Conservation (phyloP, 2,329 filamentous ascomycete species). For the Cladosporium sphaerospermum region DNA sequence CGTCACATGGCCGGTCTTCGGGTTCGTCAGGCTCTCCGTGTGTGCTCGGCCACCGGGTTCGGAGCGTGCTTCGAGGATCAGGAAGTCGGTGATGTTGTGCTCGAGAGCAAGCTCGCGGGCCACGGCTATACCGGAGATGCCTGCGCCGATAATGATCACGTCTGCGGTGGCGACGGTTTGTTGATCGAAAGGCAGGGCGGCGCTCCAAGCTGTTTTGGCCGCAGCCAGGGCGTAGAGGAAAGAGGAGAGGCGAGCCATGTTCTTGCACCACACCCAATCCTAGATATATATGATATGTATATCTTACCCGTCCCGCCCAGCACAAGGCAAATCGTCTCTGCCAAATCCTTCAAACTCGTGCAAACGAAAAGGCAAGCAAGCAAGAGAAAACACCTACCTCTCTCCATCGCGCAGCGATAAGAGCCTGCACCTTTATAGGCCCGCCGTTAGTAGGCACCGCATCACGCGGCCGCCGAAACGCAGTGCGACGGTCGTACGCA, state of each 20-base stretch:
- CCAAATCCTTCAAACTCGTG: too few relatives aligned
- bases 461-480: too few relatives aligned
- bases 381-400: too few relatives aligned
- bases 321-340: too few relatives aligned
- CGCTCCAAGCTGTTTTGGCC: neutral
- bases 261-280: too few relatives aligned
- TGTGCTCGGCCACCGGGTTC: slow-evolving; percentile 3
- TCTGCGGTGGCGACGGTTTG: slow-evolving; percentile 5
- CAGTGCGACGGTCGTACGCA: too few relatives aligned
- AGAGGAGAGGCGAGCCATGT: neutral
- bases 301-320: too few relatives aligned
- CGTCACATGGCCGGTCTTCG: slow-evolving; percentile 2
- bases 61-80: slow-evolving; percentile 4
- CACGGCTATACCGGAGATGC: slow-evolving; percentile 1
- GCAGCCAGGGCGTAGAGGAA: neutral
- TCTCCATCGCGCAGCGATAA: too few relatives aligned
- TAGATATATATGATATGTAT: too few relatives aligned
- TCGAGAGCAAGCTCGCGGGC: slow-evolving; percentile 4
- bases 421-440: too few relatives aligned
- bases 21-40: slow-evolving; percentile 5
- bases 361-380: too few relatives aligned
- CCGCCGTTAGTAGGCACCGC: too few relatives aligned
- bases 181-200: neutral
- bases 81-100: slow-evolving; percentile 7
- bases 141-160: slow-evolving; percentile 8